These are phyloP conservation scores for Aspergillus sp. DNA, from an alignment of 2,329 filamentous ascomycete genomes.

Conservation along the genomic window DNA sequence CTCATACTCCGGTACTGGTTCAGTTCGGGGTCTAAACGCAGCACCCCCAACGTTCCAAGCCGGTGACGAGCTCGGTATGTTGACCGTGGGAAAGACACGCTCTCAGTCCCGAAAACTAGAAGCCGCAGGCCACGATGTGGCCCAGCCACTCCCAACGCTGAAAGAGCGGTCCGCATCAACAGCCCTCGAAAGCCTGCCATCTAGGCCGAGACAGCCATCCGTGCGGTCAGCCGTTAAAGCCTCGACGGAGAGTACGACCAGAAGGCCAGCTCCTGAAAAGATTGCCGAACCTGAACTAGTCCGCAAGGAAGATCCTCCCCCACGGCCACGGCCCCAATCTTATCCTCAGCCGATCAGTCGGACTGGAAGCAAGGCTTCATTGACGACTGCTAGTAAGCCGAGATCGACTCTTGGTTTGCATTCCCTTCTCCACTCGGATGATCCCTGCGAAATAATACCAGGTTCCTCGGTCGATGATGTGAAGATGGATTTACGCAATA, in stretches of 20 bases:
- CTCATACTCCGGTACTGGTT: conserved; percentile 39
- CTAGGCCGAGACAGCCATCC: conserved; percentile 20
- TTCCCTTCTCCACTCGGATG: conserved; percentile 44
- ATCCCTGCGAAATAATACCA: conserved; percentile 42
- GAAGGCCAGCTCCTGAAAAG: conserved; percentile 4
- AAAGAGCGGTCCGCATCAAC: conserved; percentile 31
- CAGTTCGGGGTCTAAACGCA: conserved; percentile 35
- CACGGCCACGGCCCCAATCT: conserved; percentile 20
- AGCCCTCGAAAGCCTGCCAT: conserved; percentile 25
- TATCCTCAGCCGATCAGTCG: conserved; percentile 27
- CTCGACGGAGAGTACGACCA: not conserved
- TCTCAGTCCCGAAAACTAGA: conserved; percentile 46
- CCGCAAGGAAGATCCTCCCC: not conserved
- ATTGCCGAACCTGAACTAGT: not conserved
- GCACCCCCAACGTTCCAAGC: conserved; percentile 36
- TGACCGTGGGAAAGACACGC: conserved; percentile 48
- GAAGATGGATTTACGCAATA: conserved; percentile 43
- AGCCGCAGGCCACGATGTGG: conserved; percentile 32
- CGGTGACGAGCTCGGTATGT: conserved; percentile 35
- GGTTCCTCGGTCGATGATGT: conserved; percentile 46
- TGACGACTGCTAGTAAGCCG: conserved; percentile 31
- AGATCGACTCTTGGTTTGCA: conserved; percentile 43
- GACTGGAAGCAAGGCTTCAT: conserved; percentile 34
- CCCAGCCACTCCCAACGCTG: conserved; percentile 14
- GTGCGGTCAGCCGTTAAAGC: conserved; percentile 15